Percentiles rank a stretch among this genome's conserved stretches.
Conservation (phyloP, 2,329 filamentous ascomycete genomes). For the Diaporthe citriasiana region DNA sequence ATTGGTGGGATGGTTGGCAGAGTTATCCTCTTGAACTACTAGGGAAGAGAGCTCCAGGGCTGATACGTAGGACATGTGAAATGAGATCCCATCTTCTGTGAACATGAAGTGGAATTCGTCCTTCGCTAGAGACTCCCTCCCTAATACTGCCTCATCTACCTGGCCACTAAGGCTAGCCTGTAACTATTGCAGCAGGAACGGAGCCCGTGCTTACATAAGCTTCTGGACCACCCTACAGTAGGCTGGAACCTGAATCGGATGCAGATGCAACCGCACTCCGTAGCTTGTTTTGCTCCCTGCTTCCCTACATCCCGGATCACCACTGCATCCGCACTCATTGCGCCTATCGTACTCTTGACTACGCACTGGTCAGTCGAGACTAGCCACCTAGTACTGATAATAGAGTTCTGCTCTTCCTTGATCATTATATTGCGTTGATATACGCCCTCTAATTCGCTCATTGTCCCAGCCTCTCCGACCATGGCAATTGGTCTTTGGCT, state of each 20-base stretch:
- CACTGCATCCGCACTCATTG: neutral
- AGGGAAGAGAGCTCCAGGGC: too few species aligned
- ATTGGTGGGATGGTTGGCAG: neutral
- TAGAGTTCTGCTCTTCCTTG: neutral
- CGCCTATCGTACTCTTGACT: too few species aligned
- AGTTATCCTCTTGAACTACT: neutral
- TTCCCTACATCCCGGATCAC: neutral
- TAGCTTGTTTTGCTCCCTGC: neutral
- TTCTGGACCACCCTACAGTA: neutral
- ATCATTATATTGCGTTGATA: neutral
- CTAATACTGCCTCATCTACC: neutral
- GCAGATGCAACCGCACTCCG: neutral
- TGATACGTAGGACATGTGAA: neutral
- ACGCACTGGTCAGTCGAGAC: neutral
- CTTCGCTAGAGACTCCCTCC: fast-evolving
- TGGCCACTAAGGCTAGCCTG: neutral
- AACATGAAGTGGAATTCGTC: neutral
- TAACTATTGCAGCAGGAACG: too few species aligned
- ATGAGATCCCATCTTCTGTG: neutral
- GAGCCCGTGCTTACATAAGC: neutral
- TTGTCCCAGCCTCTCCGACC: neutral
- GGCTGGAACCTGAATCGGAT: neutral
- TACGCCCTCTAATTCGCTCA: neutral
- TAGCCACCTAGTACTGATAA: neutral
- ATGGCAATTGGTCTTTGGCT: constrained; percentile 11